Conservation (phyloP, 2,329 filamentous ascomycete genomes). For the Paecilomyces sp. region DNA sequence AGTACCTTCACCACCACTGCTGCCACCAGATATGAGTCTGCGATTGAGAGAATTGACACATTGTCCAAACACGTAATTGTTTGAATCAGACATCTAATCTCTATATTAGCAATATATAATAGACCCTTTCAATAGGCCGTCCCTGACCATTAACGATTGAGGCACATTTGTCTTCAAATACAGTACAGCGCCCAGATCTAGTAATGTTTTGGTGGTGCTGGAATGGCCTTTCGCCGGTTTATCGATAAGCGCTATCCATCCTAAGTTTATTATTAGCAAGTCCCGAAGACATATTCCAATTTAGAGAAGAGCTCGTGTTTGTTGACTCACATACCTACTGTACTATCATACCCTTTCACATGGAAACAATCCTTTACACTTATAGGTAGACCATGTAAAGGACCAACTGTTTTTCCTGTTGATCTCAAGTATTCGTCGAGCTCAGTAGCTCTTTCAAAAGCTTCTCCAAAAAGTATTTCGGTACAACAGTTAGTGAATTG, state of each 20-base stretch:
- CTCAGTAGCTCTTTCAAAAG: slow-evolving; percentile 9
- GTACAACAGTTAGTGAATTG: slow-evolving; percentile 12
- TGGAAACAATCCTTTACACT: slow-evolving; percentile 14
- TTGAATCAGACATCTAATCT: slow-evolving; percentile 35
- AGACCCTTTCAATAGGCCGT: slow-evolving; percentile 53
- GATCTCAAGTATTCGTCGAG: slow-evolving; percentile 11
- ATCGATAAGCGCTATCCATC: no score
- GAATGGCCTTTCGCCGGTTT: no score
- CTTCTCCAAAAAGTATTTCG: slow-evolving; percentile 16
- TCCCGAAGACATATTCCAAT: no score
- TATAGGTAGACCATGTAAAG: slow-evolving; percentile 19
- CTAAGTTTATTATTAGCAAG: no score
- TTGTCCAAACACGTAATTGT: no score
- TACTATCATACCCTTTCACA: no score
- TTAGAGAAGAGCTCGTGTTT: no score
- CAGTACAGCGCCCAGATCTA: no score
- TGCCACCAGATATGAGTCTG: no score
- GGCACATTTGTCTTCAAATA: slow-evolving; percentile 48
- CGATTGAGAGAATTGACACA: no score
- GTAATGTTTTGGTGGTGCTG: no score
- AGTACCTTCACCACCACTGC: slow-evolving; percentile 43
- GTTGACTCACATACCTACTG: no score
- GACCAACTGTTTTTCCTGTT: slow-evolving; percentile 12
- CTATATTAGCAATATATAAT: slow-evolving; percentile 15
- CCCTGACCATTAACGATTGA: slow-evolving; percentile 62